Evolutionary conservation across 2,329 filamentous ascomycete species (phyloP), one percentile per base, ranked within the genome.

Genomic region (Exophiala sp.): DNA sequence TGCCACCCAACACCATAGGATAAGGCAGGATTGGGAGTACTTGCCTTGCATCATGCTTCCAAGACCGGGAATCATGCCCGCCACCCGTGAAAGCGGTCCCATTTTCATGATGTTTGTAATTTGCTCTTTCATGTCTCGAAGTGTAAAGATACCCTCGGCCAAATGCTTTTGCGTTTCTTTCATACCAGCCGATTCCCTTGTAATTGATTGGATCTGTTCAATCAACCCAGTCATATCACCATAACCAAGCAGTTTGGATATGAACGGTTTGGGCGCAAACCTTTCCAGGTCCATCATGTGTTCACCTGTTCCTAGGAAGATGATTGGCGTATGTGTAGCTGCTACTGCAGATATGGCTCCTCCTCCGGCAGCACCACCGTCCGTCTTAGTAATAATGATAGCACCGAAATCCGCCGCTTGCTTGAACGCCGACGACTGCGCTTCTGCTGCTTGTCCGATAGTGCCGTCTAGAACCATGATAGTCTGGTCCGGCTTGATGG

Each of bases 141-240:
- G 80, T 0, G 93, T 95, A 69, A 97, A 98, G 57, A 96, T 90
- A 48, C 93, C 93, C 64, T 96, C 91, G 5, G 88, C 86, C 59
- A 98, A 94, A 72, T 98, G 91, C 75, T 98, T 98, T 78, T 98
- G 96, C 2, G 93, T 97, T 63, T 97, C 91, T 70, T 98, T 97
- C 60, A 70, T 69, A n/a, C 65, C 64, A 1, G 68, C 69, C 1
- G 96, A 93, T 68, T 97, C 90, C 43, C 96, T 80, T 66, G 95
- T 96, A 44, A 98, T 79, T 24, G 85, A 88, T 67, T 98, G 93
- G 1, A 98, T 93, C 65, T 98, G 93, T 70, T 98, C 93, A 9
- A 98, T 87, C 24, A 98, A 72, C 0, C 93, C 91, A 21, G 87
- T 85, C 77, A 98, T 94, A 63, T 98, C 93, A 39, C 93, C 93